A percentile compares a stretch with the other conserved stretches of the same genome.
Conservation (phyloP, 2,329 filamentous ascomycete genomes). For the Monosporascus sp. region DNA sequence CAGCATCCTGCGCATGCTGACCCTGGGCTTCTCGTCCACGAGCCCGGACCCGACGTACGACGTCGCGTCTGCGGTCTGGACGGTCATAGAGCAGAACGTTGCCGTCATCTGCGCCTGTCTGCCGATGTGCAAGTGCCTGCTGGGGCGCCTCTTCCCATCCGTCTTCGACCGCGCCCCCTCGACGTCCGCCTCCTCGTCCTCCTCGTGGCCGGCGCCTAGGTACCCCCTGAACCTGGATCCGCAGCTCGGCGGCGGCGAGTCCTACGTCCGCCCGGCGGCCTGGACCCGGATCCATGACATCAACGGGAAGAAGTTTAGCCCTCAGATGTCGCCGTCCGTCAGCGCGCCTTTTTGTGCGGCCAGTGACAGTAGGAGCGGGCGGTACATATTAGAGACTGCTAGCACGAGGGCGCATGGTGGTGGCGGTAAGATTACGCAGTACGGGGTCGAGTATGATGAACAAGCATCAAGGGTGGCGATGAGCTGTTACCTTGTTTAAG, state of each 20-base stretch:
- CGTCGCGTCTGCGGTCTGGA: constrained; percentile 33
- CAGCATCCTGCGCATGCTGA: constrained; percentile 36
- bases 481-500: neutral
- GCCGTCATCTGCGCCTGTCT: constrained; percentile 35
- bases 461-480: constrained; percentile 1
- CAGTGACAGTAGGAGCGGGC: constrained; percentile 26
- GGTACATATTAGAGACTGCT: constrained; percentile 26
- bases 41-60: constrained; percentile 29
- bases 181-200: too few species aligned
- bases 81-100: constrained; percentile 33
- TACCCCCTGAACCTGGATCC: too few species aligned
- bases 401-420: constrained; percentile 1
- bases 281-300: constrained; percentile 28
- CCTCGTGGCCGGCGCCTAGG: too few species aligned
- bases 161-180: constrained; percentile 16
- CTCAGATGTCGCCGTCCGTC: constrained; percentile 19
- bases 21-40: constrained; percentile 32
- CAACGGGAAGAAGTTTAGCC: constrained; percentile 21
- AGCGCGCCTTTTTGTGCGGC: constrained; percentile 12
- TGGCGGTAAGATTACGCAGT: constrained; percentile 28
- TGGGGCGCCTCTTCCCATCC: constrained; percentile 30
- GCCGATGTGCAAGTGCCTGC: constrained; percentile 34
- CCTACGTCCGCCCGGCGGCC: too few species aligned
- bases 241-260: too few species aligned
- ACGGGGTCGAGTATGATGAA: constrained; percentile 29